Conservation (phyloP, 352 stramenopile species). For the Pythium aristosporum region DNA sequence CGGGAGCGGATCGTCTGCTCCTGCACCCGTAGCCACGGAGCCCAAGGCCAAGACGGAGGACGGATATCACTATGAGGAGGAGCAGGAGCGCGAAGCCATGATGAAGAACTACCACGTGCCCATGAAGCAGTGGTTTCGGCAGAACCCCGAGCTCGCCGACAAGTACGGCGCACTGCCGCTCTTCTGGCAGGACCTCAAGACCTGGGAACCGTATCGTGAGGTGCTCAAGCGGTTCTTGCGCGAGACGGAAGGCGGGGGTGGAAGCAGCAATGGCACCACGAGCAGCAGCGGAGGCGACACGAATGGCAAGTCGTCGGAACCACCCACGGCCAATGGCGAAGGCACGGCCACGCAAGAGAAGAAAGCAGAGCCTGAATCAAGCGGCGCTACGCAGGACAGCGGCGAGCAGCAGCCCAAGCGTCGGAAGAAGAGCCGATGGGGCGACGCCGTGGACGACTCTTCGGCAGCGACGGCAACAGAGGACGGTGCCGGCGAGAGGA, state of each 20-base stretch:
- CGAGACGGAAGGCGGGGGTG: slow-evolving; percentile 49
- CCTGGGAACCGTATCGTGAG: slow-evolving; percentile 91
- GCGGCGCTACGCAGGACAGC: not conserved
- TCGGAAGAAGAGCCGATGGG: slow-evolving; percentile 86
- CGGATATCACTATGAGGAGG: slow-evolving; percentile 81
- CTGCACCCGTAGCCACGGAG: not conserved
- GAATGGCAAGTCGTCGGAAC: not conserved
- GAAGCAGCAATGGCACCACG: slow-evolving; percentile 26
- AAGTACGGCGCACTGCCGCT: slow-evolving; percentile 91
- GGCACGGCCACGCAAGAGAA: not conserved
- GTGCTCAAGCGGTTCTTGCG: slow-evolving; percentile 90
- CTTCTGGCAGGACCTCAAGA: slow-evolving; percentile 95
- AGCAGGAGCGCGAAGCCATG: slow-evolving; percentile 86
- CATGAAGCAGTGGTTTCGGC: slow-evolving; percentile 88
- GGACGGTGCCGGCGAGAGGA: slow-evolving; percentile 44
- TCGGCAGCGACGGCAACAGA: slow-evolving; percentile 23
- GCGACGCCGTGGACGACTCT: slow-evolving; percentile 46
- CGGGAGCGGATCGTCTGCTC: not conserved
- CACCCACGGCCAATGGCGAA: slow-evolving; percentile 8
- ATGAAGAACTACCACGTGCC: slow-evolving; percentile 86
- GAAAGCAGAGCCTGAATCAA: not conserved
- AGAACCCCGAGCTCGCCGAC: slow-evolving; percentile 52
- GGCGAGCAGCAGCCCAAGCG: slow-evolving; percentile 43
- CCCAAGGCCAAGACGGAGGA: slow-evolving; percentile 33
- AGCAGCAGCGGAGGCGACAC: slow-evolving; percentile 5